A percentile compares a stretch with the other conserved stretches of the same genome.
Conservation (phyloP, 805 yeast species). For the Metschnikowia aberdeeniae region DNA sequence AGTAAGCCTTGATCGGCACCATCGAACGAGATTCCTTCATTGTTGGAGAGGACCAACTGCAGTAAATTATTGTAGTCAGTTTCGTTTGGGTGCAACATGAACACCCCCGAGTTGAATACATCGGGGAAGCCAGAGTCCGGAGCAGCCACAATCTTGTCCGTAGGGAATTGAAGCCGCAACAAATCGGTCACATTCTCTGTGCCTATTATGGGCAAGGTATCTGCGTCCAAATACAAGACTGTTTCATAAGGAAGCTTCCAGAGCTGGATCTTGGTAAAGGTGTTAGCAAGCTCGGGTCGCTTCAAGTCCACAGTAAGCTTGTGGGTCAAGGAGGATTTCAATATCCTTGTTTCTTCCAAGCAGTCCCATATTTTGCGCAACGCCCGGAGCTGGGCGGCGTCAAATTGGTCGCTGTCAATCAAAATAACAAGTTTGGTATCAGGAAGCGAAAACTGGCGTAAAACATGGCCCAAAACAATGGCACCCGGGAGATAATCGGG, state of each 20-base stretch:
- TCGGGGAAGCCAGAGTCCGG: conserved; percentile 21
- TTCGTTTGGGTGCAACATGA: conserved; percentile 15
- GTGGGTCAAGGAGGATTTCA: conserved; percentile 22
- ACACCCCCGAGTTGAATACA: conserved; percentile 20
- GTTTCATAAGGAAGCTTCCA: conserved; percentile 18
- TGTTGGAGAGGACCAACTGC: conserved; percentile 18
- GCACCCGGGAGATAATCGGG: conserved; percentile 56
- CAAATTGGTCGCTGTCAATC: conserved; percentile 28
- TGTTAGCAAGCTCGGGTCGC: conserved; percentile 18
- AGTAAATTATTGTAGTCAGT: conserved; percentile 26
- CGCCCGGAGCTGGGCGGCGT: conserved; percentile 24
- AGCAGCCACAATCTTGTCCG: conserved; percentile 16
- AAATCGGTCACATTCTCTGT: conserved; percentile 27
- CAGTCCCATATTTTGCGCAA: conserved; percentile 27
- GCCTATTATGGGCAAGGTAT: conserved; percentile 16
- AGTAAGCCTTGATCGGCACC: conserved; percentile 92
- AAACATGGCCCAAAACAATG: conserved; percentile 42
- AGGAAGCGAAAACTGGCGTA: conserved; percentile 13
- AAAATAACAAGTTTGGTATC: conserved; percentile 27
- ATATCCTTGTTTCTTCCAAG: conserved; percentile 25
- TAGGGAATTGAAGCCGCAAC: conserved; percentile 14
- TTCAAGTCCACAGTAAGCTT: conserved; percentile 31
- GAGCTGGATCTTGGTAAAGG: conserved; percentile 18
- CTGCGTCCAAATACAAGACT: conserved; percentile 19
- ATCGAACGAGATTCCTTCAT: conserved; percentile 49